Evolutionary conservation across 148 eudicot genomes (phyloP).

Genomic region (Chenopodium berlandieri): DNA sequence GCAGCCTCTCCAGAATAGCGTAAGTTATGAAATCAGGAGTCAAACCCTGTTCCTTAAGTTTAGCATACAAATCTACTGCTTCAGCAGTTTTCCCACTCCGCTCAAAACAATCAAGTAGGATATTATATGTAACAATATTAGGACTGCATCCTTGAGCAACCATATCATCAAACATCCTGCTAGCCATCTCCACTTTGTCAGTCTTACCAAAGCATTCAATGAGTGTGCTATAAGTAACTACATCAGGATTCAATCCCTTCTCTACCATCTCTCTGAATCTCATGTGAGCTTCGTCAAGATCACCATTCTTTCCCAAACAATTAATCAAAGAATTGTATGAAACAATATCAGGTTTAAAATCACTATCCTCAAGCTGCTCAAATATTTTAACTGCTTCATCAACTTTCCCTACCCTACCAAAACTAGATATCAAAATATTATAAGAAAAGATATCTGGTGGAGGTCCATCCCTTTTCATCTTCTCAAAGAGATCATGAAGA

Average conservation of each 20-base stretch:
- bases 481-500: constrained; percentile 68
- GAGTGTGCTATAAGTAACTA: constrained; percentile 83
- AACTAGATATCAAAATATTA: constrained; percentile 80
- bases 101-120: constrained; percentile 81
- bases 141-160: constrained; percentile 78
- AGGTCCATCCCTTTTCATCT: constrained; percentile 78
- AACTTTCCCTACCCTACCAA: constrained; percentile 79
- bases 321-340: constrained; percentile 91
- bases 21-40: constrained; percentile 86
- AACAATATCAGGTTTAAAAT: constrained; percentile 65
- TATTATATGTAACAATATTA: constrained; percentile 86
- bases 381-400: constrained; percentile 72
- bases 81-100: constrained; percentile 78
- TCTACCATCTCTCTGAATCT: constrained; percentile 92
- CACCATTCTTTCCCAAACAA: constrained; percentile 86
- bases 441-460: constrained; percentile 73
- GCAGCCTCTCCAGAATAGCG: constrained; percentile 72
- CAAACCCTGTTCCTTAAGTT: constrained; percentile 78
- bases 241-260: constrained; percentile 85
- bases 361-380: constrained; percentile 82
- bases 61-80: constrained; percentile 84
- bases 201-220: constrained; percentile 96
- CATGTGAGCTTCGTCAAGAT: constrained; percentile 93
- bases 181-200: constrained; percentile 89
- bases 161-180: constrained; percentile 83